Percentiles rank a stretch among this genome's conserved stretches.
Evolutionary conservation across 441 rosid genomes (phyloP).

Genomic region (Brassica balearica): DNA sequence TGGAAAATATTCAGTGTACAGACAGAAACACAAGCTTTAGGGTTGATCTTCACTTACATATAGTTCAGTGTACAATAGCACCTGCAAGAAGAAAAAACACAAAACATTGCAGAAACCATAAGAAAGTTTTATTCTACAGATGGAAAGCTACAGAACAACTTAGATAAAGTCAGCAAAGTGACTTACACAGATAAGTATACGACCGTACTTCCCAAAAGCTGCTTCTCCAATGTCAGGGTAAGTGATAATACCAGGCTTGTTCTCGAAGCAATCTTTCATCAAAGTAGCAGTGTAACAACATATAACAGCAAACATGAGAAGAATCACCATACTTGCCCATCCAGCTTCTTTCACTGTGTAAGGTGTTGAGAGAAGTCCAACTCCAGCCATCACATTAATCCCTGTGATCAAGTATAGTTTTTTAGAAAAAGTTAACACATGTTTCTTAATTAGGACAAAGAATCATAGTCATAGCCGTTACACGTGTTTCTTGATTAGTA

Average conservation of each 20-base stretch:
- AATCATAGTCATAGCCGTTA: background rate
- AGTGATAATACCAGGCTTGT: conserved; percentile 65
- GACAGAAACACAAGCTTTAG: conserved; percentile 13
- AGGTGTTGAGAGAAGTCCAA: conserved; percentile 89
- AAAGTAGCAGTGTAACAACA: conserved; percentile 89
- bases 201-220: conserved; percentile 89
- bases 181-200: conserved; percentile 79
- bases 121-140: background rate
- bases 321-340: conserved; percentile 72
- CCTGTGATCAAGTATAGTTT: conserved; percentile 49
- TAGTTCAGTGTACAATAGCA: conserved; percentile 66
- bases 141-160: conserved; percentile 23
- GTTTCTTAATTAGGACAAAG: background rate
- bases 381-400: conserved; percentile 86
- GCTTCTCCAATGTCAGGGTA: conserved; percentile 95
- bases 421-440: background rate
- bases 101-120: conserved; percentile 30
- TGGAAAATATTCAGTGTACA: background rate
- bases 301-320: conserved; percentile 57
- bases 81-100: conserved; percentile 47
- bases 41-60: conserved; percentile 58
- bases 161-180: background rate
- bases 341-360: conserved; percentile 77
- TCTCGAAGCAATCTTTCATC: conserved; percentile 82
- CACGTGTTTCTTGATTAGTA: background rate